A percentile compares a stretch with the other conserved stretches of the same genome.
Conservation (phyloP, 2,329 filamentous ascomycete species). For the Aspergillus felis region DNA sequence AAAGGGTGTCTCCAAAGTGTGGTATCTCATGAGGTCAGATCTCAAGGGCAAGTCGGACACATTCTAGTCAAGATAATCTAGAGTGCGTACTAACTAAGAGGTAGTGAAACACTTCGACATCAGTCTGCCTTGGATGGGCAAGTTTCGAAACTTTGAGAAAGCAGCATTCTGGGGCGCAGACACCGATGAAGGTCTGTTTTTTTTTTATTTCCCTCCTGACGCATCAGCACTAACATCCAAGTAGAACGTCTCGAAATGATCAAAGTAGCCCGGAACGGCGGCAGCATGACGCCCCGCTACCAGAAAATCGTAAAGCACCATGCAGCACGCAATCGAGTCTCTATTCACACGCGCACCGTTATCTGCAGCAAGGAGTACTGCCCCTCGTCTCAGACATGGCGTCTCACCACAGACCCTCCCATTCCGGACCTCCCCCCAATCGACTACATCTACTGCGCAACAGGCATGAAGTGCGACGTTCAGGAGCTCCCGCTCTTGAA, state of each 20-base stretch:
- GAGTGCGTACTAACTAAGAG: neutral
- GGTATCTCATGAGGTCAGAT: conserved; percentile 62
- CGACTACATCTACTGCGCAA: conserved; percentile 73
- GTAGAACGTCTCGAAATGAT: conserved; percentile 63
- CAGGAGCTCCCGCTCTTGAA: conserved; percentile 57
- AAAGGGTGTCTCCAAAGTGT: conserved; percentile 63
- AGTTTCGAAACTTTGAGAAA: conserved; percentile 74
- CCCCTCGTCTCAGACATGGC: conserved; percentile 45
- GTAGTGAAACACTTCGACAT: conserved; percentile 73
- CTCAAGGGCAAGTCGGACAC: conserved; percentile 38
- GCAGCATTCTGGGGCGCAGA: conserved; percentile 74
- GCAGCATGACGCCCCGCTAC: conserved; percentile 69
- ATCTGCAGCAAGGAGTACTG: conserved; percentile 54
- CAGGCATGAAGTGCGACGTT: conserved; percentile 65
- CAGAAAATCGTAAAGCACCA: conserved; percentile 64
- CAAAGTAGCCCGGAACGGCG: conserved; percentile 64
- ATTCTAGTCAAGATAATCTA: neutral
- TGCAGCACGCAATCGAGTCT: conserved; percentile 48
- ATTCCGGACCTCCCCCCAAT: conserved; percentile 48
- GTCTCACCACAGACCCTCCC: conserved; percentile 51
- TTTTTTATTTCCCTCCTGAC: neutral
- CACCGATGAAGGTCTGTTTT: conserved; percentile 52
- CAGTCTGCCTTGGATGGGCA: conserved; percentile 73
- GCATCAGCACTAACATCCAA: neutral
- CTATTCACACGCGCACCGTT: conserved; percentile 56